Conservation (phyloP, 2,329 filamentous ascomycete genomes). For the Endocalyx cinctus region DNA sequence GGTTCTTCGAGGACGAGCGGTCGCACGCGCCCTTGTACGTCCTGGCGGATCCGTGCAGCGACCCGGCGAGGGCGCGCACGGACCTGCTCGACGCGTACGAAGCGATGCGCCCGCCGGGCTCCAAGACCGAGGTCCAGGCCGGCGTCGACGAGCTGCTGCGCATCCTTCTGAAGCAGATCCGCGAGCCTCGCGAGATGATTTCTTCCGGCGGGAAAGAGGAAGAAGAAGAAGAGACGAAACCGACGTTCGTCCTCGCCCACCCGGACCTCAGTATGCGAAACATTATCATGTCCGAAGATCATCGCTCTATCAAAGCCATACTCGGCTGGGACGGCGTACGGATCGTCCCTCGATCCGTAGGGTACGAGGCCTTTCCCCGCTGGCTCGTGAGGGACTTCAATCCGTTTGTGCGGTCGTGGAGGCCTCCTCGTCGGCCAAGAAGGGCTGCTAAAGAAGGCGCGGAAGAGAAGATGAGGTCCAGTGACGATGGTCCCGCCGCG, state of each 20-base stretch:
- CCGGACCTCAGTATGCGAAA: conserved; percentile 19
- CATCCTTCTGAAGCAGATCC: conserved; percentile 13
- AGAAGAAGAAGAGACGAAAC: conserved; percentile 2
- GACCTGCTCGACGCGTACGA: conserved; percentile 13
- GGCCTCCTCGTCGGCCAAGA: too few species aligned
- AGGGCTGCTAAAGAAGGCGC: too few species aligned
- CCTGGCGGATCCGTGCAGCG: conserved; percentile 10
- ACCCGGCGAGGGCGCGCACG: conserved; percentile 12
- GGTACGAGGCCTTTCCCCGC: conserved; percentile 18
- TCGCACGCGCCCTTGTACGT: conserved; percentile 11
- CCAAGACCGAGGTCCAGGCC: conserved; percentile 3
- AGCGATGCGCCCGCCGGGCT: neutral
- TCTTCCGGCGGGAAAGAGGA: neutral
- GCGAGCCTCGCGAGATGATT: conserved; percentile 10
- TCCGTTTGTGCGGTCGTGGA: conserved; percentile 18
- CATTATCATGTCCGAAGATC: conserved; percentile 17
- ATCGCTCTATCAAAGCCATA: conserved; percentile 14
- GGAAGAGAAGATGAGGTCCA: conserved; percentile 7
- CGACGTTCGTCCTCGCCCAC: conserved; percentile 20
- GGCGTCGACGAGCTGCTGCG: conserved; percentile 16
- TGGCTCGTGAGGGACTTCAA: conserved; percentile 23
- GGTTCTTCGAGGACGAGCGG: conserved; percentile 14
- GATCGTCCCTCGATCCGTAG: conserved; percentile 15
- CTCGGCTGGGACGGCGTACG: conserved; percentile 21
- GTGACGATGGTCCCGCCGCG: conserved; percentile 1